Conservation (phyloP, 306 rosid genomes). For the Nissolia schottii region DNA sequence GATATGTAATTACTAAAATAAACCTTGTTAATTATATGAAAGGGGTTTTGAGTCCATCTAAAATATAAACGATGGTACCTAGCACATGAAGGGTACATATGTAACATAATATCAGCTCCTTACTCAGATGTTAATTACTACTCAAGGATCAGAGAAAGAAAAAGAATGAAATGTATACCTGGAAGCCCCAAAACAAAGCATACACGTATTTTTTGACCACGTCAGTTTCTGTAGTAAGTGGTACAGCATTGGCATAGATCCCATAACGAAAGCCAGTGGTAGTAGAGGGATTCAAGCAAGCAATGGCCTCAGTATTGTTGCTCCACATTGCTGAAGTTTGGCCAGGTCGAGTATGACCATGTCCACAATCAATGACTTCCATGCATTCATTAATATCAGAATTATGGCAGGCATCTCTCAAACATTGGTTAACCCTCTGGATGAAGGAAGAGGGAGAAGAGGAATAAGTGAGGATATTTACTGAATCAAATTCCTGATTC, state of each 20-base stretch:
- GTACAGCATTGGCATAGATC: constrained; percentile 18
- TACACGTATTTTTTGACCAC: constrained; percentile 3
- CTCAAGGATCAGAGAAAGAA: background rate
- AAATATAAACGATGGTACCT: background rate
- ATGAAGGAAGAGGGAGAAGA: constrained; percentile 14
- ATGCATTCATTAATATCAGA: constrained; percentile 3
- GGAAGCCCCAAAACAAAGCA: constrained; percentile 27
- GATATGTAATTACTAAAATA: background rate
- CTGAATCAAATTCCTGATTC: background rate
- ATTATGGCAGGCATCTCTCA: constrained; percentile 47
- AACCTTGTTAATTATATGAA: background rate
- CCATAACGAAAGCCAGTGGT: constrained; percentile 1
- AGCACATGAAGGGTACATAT: background rate
- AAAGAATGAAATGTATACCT: constrained; percentile 8
- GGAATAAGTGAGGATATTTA: background rate
- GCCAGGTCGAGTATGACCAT: background rate
- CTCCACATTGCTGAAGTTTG: background rate
- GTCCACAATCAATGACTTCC: constrained; percentile 62
- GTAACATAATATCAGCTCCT: background rate
- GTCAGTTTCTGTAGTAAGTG: constrained; percentile 7
- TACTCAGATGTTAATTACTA: background rate
- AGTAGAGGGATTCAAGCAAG: constrained; percentile 38
- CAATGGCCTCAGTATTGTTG: constrained; percentile 12
- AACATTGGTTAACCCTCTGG: constrained; percentile 84
- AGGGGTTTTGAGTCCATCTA: background rate